Evolutionary conservation across 176 grass and related monocot species (phyloP).

Genomic region (Puya raimondii): DNA sequence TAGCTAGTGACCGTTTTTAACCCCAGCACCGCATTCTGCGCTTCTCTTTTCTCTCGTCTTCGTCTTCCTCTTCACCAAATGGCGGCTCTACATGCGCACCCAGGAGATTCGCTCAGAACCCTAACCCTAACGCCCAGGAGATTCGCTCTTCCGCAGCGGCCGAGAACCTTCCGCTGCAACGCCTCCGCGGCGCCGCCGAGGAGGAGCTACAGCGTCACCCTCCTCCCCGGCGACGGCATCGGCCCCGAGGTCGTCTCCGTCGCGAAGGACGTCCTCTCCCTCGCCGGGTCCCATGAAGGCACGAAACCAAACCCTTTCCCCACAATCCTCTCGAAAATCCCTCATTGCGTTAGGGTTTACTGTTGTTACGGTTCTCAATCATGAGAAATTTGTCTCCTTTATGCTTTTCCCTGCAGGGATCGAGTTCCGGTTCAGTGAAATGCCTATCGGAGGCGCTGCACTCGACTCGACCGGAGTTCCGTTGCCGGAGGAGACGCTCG

Average conservation of each 20-base stretch:
- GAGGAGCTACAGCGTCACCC: slow-evolving; percentile 63
- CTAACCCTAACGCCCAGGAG: slow-evolving; percentile 12
- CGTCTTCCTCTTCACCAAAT: neutral
- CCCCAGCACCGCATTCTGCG: too few relatives aligned
- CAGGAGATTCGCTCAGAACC: slow-evolving; percentile 26
- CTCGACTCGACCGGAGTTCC: slow-evolving; percentile 52
- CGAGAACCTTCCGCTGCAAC: slow-evolving; percentile 22
- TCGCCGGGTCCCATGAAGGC: slow-evolving; percentile 59
- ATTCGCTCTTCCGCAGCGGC: neutral
- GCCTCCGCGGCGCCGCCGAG: neutral
- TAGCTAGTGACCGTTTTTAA: too few relatives aligned
- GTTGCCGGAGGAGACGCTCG: slow-evolving; percentile 66
- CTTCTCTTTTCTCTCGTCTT: too few relatives aligned
- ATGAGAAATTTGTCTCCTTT: neutral
- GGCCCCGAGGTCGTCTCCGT: slow-evolving; percentile 91
- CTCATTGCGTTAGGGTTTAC: slow-evolving; percentile 3
- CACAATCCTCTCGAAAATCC: neutral
- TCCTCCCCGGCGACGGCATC: slow-evolving; percentile 85
- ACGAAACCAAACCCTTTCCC: neutral
- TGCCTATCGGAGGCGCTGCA: slow-evolving; percentile 65
- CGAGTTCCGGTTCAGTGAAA: slow-evolving; percentile 47
- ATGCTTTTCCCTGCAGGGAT: slow-evolving; percentile 30
- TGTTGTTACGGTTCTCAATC: neutral
- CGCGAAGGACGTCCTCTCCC: slow-evolving; percentile 75
- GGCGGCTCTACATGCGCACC: slow-evolving; percentile 30